phyloP scores from a whole-genome alignment of 371 early-diverging fungal genomes.

The Saksenaea vasiformis region DNA sequence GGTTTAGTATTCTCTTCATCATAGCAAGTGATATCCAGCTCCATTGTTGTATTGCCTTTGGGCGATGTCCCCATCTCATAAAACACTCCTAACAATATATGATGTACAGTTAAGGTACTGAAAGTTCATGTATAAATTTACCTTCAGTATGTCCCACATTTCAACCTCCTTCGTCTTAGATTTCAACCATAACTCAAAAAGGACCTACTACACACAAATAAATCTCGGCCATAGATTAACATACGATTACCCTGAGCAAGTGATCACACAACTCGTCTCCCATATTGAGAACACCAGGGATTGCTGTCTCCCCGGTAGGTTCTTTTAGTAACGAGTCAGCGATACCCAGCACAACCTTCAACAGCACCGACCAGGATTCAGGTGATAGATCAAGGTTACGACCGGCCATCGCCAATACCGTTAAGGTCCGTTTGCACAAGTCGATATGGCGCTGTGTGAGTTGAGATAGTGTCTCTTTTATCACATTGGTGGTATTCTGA shows the following conservation, averaged over 20 bases:
- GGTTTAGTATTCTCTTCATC: slow-evolving; percentile 61
- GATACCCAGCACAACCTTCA: slow-evolving; percentile 75
- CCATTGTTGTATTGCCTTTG: slow-evolving; percentile 73
- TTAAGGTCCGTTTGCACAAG: slow-evolving; percentile 73
- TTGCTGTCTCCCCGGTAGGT: slow-evolving; percentile 34
- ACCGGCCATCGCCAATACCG: slow-evolving; percentile 64
- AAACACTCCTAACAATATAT: slow-evolving; percentile 52
- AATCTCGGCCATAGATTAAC: neutral
- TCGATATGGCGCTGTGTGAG: slow-evolving; percentile 65
- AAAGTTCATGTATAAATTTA: neutral
- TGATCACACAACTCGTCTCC: slow-evolving; percentile 77
- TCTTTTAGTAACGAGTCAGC: slow-evolving; percentile 69
- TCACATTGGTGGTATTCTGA: slow-evolving; percentile 8
- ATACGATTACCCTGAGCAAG: slow-evolving; percentile 57
- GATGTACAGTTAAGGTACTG: neutral
- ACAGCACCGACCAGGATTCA: slow-evolving; percentile 76
- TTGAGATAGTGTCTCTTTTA: slow-evolving; percentile 38
- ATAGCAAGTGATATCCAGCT: slow-evolving; percentile 60
- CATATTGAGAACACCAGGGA: slow-evolving; percentile 58
- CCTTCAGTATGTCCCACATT: slow-evolving; percentile 75
- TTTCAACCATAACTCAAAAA: slow-evolving; percentile 77
- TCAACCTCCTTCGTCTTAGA: slow-evolving; percentile 64
- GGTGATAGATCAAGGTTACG: slow-evolving; percentile 64
- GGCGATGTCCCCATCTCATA: slow-evolving; percentile 72
- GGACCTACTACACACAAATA: slow-evolving; percentile 32